Base-by-base conservation (phyloP, 2,329 filamentous ascomycete species). In the Paecilomyces formosus region DNA sequence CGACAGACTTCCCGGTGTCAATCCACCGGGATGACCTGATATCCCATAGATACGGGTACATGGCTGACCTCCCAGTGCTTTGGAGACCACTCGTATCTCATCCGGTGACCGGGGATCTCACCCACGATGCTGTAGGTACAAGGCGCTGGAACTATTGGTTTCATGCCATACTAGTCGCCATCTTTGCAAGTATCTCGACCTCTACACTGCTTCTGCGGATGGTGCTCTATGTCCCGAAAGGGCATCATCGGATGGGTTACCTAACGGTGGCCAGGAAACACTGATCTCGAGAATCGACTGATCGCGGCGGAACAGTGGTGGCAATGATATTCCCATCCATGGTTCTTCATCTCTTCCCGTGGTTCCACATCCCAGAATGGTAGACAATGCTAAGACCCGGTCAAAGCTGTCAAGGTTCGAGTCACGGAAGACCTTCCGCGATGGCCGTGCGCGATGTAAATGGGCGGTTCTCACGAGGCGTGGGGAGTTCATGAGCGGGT, bases 181-280 rank as follows among this genome's bases (percentile, higher is more conserved):
- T 13, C 35, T n/a, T 39, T n/a, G 35, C 35, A n/a, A 15, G 35
- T 12, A 39, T 39, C 13, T n/a, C 35, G n/a, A 39, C 35, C 3
- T 39, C 18, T 18, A 9, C 15, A 45, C 39, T 3, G 18, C 18
- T 15, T 18, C n/a, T 26, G 6, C 35, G 35, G 76, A 24, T 53
- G 50, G 21, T 53, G 15, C 8, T 53, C 50, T n/a, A 53, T 53
- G 22, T 11, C 13, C 35, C 13, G 12, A 39, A n/a, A 39, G 11
- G 13, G 35, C n/a, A 15, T 45, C n/a, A 45, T 45, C 39, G 5
- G 39, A 2, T 45, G 39, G 18, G 39, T 45, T 45, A 45, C 39
- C n/a, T 45, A 45, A 45, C 18, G n/a, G 39, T 18, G 15, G 39
- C n/a, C 39, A 45, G 18, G 39, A 45, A 45, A n/a, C 39, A 45